Percentiles rank a stretch among this genome's conserved stretches.
These are phyloP conservation scores for Tulasnella calospora DNA, from an alignment of 768 basidiomycete species.

Conservation along the genomic window DNA sequence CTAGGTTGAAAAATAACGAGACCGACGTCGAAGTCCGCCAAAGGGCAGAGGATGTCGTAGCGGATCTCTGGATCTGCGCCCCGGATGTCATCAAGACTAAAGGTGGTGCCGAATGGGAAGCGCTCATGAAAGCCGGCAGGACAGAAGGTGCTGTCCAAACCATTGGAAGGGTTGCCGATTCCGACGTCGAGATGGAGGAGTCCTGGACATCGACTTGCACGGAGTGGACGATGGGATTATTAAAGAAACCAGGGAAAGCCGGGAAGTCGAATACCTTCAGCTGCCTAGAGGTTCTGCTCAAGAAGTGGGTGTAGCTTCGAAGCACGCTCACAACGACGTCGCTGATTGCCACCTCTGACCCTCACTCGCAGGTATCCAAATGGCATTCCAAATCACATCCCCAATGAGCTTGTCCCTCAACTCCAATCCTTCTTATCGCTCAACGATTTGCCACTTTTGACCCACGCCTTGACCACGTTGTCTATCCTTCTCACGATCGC, in stretches of 20 bases:
- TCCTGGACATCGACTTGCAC: constrained; percentile 78
- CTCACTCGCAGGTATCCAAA: constrained; percentile 42
- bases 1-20: constrained; percentile 67
- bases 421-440: constrained; percentile 71
- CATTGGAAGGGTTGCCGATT: constrained; percentile 71
- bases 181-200: constrained; percentile 61
- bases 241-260: constrained; percentile 71
- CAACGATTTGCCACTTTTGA: constrained; percentile 70
- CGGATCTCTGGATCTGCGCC: constrained; percentile 82
- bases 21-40: constrained; percentile 88
- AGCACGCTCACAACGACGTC: neutral
- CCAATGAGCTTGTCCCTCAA: constrained; percentile 61
- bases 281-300: constrained; percentile 66
- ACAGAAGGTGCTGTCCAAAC: constrained; percentile 74
- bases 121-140: constrained; percentile 64
- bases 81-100: constrained; percentile 63
- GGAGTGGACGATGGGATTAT: constrained; percentile 66
- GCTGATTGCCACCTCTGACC: neutral
- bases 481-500: constrained; percentile 65
- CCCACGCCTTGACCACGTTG: constrained; percentile 62
- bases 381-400: constrained; percentile 53
- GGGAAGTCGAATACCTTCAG: constrained; percentile 78
- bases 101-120: constrained; percentile 73
- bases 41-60: constrained; percentile 76
- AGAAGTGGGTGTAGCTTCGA: constrained; percentile 44